These are phyloP conservation scores for Adansonia digitata DNA, from an alignment of 345 rosid genomes.

Conservation along the genomic window DNA sequence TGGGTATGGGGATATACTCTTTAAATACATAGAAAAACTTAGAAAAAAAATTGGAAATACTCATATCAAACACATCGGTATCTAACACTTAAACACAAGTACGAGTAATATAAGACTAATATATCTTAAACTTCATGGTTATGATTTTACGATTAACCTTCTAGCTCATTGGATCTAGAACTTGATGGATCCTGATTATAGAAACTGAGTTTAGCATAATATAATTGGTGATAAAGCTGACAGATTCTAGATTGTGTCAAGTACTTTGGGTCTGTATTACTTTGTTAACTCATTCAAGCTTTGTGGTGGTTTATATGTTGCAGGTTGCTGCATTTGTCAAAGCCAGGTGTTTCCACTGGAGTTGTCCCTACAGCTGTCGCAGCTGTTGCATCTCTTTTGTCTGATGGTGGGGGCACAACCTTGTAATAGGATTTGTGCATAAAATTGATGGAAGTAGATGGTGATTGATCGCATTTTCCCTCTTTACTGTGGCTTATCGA, in stretches of 20 bases:
- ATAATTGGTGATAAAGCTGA: not conserved
- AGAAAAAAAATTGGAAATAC: too few relatives aligned
- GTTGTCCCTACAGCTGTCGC: conserved; percentile 98
- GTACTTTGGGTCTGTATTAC: not conserved
- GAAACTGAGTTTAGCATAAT: not conserved
- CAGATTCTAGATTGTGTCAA: too few relatives aligned
- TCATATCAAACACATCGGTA: too few relatives aligned
- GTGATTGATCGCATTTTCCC: not conserved
- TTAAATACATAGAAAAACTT: too few relatives aligned
- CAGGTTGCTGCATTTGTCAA: conserved; percentile 93
- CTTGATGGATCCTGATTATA: not conserved
- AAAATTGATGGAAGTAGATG: not conserved
- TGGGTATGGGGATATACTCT: too few relatives aligned
- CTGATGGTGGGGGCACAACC: conserved; percentile 91
- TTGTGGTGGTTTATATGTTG: conserved; percentile 5
- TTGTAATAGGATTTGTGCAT: conserved; percentile 24
- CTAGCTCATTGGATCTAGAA: not conserved
- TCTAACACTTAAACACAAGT: too few relatives aligned
- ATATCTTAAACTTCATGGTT: not conserved
- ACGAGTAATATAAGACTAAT: too few relatives aligned
- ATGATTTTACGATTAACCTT: not conserved
- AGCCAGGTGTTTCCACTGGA: conserved; percentile 72
- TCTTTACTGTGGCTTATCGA: not conserved
- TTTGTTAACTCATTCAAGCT: not conserved
- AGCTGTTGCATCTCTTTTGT: conserved; percentile 93